Conservation (phyloP, 495 filamentous ascomycete genomes). For the Melanomma pulvis-pyrius region DNA sequence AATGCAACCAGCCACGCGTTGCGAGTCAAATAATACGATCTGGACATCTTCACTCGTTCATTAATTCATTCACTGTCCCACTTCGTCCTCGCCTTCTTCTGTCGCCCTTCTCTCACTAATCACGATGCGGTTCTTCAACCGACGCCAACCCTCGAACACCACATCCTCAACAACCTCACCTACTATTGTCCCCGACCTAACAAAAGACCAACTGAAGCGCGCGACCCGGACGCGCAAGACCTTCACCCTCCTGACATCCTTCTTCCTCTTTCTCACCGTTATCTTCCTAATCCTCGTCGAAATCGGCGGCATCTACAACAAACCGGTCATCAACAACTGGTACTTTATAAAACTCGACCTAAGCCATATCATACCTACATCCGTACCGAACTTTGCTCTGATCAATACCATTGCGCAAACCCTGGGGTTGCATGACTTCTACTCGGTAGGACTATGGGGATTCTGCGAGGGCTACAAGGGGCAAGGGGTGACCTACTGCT, state of each 20-base stretch:
- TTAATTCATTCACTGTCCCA: background rate
- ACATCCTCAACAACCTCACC: slow-evolving; percentile 13
- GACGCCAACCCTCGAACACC: background rate
- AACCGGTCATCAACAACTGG: slow-evolving; percentile 63
- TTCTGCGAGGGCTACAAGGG: slow-evolving; percentile 83
- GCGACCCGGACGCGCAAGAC: slow-evolving; percentile 60
- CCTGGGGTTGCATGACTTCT: slow-evolving; percentile 90
- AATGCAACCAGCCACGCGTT: slow-evolving; percentile 14
- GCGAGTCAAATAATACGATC: background rate
- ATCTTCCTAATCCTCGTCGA: slow-evolving; percentile 78
- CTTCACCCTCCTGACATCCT: slow-evolving; percentile 61
- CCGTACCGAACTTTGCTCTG: slow-evolving; percentile 71
- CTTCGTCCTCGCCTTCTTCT: slow-evolving; percentile 2
- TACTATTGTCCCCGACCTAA: slow-evolving; percentile 26
- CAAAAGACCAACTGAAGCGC: slow-evolving; percentile 49
- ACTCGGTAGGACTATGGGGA: slow-evolving; percentile 87
- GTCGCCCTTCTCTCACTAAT: background rate
- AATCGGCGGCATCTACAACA: slow-evolving; percentile 68
- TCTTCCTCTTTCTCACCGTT: slow-evolving; percentile 71
- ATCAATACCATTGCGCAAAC: slow-evolving; percentile 89
- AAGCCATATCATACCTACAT: slow-evolving; percentile 76
- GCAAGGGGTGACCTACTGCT: slow-evolving; percentile 74
- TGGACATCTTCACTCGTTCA: slow-evolving; percentile 5
- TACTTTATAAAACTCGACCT: slow-evolving; percentile 85
- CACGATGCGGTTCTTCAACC: slow-evolving; percentile 22